Percentiles rank a stretch among this genome's conserved stretches.
These are phyloP conservation scores for Tetracladium marchalianum DNA, from an alignment of 495 filamentous ascomycete species.

Conservation along the genomic window DNA sequence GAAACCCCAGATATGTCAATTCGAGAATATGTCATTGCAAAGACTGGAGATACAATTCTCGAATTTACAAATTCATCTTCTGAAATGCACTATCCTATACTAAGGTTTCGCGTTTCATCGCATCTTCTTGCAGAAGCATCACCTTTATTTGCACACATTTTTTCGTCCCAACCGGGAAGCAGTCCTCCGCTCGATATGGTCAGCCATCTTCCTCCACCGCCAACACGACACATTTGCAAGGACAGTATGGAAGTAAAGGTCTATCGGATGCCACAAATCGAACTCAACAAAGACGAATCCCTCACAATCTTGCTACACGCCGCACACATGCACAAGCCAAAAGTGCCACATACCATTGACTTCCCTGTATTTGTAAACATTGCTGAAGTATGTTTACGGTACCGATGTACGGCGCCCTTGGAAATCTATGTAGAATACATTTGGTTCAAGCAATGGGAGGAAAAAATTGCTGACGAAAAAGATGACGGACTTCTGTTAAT, in stretches of 20 bases:
- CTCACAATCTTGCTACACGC: slow-evolving; percentile 30
- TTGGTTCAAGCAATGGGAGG: slow-evolving; percentile 32
- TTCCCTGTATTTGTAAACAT: slow-evolving; percentile 32
- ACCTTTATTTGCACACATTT: slow-evolving; percentile 27
- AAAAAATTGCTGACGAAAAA: slow-evolving; percentile 16
- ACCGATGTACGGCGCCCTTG: slow-evolving; percentile 29
- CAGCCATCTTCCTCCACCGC: slow-evolving; percentile 23
- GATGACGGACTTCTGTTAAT: slow-evolving; percentile 28
- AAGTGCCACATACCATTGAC: slow-evolving; percentile 25
- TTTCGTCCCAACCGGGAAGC: slow-evolving; percentile 10
- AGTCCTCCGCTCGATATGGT: slow-evolving; percentile 12
- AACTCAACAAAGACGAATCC: slow-evolving; percentile 22
- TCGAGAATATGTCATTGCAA: slow-evolving; percentile 14
- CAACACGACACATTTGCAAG: slow-evolving; percentile 18
- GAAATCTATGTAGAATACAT: slow-evolving; percentile 28
- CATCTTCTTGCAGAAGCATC: slow-evolving; percentile 27
- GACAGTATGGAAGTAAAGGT: slow-evolving; percentile 24
- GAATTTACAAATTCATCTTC: slow-evolving; percentile 26
- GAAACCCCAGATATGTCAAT: slow-evolving; percentile 2
- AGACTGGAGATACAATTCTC: slow-evolving; percentile 25
- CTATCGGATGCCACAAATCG: slow-evolving; percentile 31
- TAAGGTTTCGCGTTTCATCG: slow-evolving; percentile 30
- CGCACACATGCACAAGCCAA: slow-evolving; percentile 30
- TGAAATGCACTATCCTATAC: slow-evolving; percentile 16
- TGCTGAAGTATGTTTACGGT: slow-evolving; percentile 26